Evolutionary conservation across 176 grass and related monocot genomes (phyloP), one percentile per base, ranked within the genome.

Genomic region (Aegilops longissima): DNA sequence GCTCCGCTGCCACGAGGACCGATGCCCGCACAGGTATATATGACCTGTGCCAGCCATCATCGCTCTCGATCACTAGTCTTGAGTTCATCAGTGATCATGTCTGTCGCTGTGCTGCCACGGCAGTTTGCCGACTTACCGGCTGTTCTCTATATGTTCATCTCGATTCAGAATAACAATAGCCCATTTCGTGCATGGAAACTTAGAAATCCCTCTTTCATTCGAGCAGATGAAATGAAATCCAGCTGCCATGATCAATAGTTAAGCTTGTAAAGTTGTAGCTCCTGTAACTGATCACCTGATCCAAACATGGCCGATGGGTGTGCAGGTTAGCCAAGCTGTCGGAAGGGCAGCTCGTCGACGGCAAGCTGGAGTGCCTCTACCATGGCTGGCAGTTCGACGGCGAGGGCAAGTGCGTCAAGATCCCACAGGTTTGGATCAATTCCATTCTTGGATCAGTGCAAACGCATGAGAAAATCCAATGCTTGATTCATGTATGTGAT

Each of bases 311-410:
- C 39, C 39, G 39, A 40, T 40, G 0, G 39, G 8, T 12, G 0
- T 40, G 34, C 88, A 95, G 96, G 88, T 83, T 98, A 77, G 97
- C 97, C 0, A 98, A 96, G 68, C 80, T 98, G 8, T 98, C 94
- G 1, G 97, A 98, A 80, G 97, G 97, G 2, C 97, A 96, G 77
- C 75, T 98, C 58, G 94, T 98, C 0, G 89, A 98, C 58, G 94
- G 97, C 54, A 94, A 79, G 51, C 76, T 98, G 58, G 97, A 98
- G 84, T 96, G 97, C 88, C 94, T 98, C 2, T 96, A 98, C 84
- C 97, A 98, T 25, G 97, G 97, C 4, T 98, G 94, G 97, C 94
- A 98, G 61, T 98, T 98, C 89, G 89, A 92, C 61, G 96, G 96
- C 16, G n/a, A 95, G 40, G 96, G 96, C 77, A 94, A 95, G 76